phyloP scores from a whole-genome alignment of 1,284 basidiomycete genomes.

The Austroboletus niveus region DNA sequence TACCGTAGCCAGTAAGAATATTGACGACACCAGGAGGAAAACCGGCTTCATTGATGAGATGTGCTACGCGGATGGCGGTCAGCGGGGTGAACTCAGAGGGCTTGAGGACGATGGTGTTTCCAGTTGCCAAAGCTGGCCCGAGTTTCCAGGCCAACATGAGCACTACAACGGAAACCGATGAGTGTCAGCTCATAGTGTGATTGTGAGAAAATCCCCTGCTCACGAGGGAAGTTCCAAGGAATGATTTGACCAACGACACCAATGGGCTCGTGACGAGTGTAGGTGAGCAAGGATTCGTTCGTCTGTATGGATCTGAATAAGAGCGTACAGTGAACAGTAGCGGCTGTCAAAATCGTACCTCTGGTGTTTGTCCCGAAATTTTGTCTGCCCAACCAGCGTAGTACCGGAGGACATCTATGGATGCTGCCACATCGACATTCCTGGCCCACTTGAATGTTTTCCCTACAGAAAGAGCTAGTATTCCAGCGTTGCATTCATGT shows the following conservation, averaged over 20 bases:
- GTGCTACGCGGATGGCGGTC: conserved; percentile 62
- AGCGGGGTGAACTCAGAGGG: conserved; percentile 91
- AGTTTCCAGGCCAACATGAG: conserved; percentile 83
- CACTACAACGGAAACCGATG: conserved; percentile 36
- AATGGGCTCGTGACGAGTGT: conserved; percentile 90
- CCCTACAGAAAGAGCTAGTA: conserved; percentile 33
- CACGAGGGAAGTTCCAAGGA: conserved; percentile 73
- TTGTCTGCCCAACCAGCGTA: conserved; percentile 87
- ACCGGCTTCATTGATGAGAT: conserved; percentile 52
- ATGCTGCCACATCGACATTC: conserved; percentile 64
- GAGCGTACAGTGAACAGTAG: neutral
- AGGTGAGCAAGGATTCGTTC: conserved; percentile 67
- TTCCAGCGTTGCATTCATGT: neutral
- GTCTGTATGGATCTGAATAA: conserved; percentile 40
- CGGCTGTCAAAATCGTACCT: conserved; percentile 37
- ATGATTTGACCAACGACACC: conserved; percentile 90
- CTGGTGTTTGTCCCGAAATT: conserved; percentile 78
- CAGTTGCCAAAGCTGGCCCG: conserved; percentile 81
- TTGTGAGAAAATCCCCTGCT: conserved; percentile 15
- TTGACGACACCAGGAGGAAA: conserved; percentile 75
- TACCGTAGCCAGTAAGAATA: conserved; percentile 64
- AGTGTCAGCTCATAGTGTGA: neutral
- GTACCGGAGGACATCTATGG: conserved; percentile 73
- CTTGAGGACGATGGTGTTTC: conserved; percentile 84
- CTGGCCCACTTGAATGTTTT: conserved; percentile 80